Evolutionary conservation across 2,329 filamentous ascomycete genomes (phyloP).

Genomic region (Fonsecaea erecta): DNA sequence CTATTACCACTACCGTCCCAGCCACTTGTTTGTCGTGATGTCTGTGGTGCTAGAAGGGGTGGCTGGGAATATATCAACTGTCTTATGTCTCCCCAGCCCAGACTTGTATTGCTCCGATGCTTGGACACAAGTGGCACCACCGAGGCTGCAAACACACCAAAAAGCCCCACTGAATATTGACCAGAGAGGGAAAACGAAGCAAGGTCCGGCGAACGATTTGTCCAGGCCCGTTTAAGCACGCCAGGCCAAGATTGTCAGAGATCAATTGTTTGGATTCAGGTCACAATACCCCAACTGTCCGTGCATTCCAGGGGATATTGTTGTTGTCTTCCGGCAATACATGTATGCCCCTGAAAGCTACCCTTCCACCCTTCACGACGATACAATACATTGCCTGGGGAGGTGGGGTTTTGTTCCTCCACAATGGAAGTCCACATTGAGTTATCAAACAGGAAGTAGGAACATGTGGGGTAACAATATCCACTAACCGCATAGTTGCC

Average conservation of each 20-base stretch:
- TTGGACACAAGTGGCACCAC: background rate
- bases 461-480: constrained; percentile 1
- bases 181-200: background rate
- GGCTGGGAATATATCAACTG: background rate
- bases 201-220: background rate
- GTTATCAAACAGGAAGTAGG: background rate
- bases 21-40: background rate
- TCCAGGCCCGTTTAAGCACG: background rate
- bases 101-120: background rate
- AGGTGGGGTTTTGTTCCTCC: constrained; percentile 1
- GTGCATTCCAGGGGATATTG: background rate
- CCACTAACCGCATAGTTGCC: background rate
- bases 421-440: background rate
- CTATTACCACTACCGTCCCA: background rate
- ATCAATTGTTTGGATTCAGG: background rate
- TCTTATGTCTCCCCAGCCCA: background rate
- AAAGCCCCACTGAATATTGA: background rate
- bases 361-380: background rate
- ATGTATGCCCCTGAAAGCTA: background rate
- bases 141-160: background rate
- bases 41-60: background rate
- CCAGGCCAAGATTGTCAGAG: too few relatives aligned
- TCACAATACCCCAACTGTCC: background rate
- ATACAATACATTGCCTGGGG: background rate
- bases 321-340: constrained; percentile 4